Base-by-base conservation (phyloP, 2,329 filamentous ascomycete genomes). In the Hymenoscyphus occultus region DNA sequence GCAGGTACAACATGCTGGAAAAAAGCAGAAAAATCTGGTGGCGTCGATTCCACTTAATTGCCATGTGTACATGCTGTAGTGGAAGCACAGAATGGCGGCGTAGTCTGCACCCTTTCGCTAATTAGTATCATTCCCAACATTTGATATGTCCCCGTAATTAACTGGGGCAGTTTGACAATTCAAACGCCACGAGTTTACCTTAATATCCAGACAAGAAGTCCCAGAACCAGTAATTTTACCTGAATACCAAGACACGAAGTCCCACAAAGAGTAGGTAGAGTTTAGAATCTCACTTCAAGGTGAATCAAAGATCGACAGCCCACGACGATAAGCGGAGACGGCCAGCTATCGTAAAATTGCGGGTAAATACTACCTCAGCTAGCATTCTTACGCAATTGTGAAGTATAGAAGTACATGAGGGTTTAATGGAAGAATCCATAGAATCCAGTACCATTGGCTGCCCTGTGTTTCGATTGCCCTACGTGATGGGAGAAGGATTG, bases 391-490 rank as follows among this genome's bases (percentile, higher is more conserved):
- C 45, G 45, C 45, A 51, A 51, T 19, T 28, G 3, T 2, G 28
- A 28, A 28, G 22, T 22, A 28, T 28, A 28, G 28, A 28, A 22
- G 10, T 5, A 51, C 45, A n/a, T 51, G 22, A 51, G 12, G 22
- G 22, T 10, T 22, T 54, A 9, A 12, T 51, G 19, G 45, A 19
- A 22, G n/a, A 19, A 51, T 12, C 9, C 19, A 51, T 19, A 22
- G 45, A 51, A 19, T 19, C 22, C 32, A 39, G 19, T 51, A 19
- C 19, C 51, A n/a, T 62, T 59, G 59, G 59, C 39, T 35, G 57
- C 56, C 62, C 56, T 60, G 57, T 56, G 62, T 60, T 64, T 64
- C 56, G 45, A 48, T n/a, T 59, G 31, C 35, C 12, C 40, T 56
- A 60, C 19, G 39, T 28, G 19, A 28, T 35, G 5, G 42, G 22